A percentile compares a stretch with the other conserved stretches of the same genome.
phyloP scores from a whole-genome alignment of 2,329 filamentous ascomycete genomes.

The Lasiodiplodia theobromae region DNA sequence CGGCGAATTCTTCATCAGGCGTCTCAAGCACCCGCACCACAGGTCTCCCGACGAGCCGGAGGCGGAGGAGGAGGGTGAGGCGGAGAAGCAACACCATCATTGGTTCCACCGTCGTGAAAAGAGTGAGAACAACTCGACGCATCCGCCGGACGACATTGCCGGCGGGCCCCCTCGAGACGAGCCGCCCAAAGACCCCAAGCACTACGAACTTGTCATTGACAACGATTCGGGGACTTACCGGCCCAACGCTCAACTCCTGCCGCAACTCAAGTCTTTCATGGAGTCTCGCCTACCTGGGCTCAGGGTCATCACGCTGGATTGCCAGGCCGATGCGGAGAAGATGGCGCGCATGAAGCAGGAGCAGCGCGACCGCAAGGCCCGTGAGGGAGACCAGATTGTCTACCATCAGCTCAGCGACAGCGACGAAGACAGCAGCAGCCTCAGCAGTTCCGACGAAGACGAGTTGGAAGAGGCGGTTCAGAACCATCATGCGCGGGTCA shows the following conservation, averaged over 20 bases:
- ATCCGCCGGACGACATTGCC: conserved; percentile 60
- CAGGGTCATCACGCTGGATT: conserved; percentile 76
- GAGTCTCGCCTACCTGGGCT: conserved; percentile 78
- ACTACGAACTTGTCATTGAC: conserved; percentile 90
- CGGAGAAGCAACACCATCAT: conserved; percentile 21
- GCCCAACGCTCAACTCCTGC: conserved; percentile 79
- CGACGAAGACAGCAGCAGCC: conserved; percentile 57
- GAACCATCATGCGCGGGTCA: conserved; percentile 11
- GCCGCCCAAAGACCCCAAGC: conserved; percentile 59
- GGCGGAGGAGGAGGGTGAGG: conserved; percentile 38
- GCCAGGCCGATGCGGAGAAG: conserved; percentile 72
- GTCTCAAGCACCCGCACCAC: conserved; percentile 61
- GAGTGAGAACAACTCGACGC: conserved; percentile 45
- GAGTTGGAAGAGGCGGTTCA: conserved; percentile 56
- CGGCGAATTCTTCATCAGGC: conserved; percentile 89
- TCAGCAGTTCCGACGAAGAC: conserved; percentile 65
- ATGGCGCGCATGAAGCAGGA: conserved; percentile 77
- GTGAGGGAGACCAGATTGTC: conserved; percentile 58
- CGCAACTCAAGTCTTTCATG: conserved; percentile 74
- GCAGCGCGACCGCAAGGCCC: conserved; percentile 78
- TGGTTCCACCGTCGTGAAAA: conserved; percentile 18
- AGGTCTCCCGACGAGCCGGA: conserved; percentile 41
- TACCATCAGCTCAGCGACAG: conserved; percentile 60
- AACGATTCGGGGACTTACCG: conserved; percentile 95
- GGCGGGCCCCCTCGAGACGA: conserved; percentile 53